These are phyloP conservation scores for Rugonectria rugulosa DNA, from an alignment of 2,329 filamentous ascomycete genomes.

Conservation along the genomic window DNA sequence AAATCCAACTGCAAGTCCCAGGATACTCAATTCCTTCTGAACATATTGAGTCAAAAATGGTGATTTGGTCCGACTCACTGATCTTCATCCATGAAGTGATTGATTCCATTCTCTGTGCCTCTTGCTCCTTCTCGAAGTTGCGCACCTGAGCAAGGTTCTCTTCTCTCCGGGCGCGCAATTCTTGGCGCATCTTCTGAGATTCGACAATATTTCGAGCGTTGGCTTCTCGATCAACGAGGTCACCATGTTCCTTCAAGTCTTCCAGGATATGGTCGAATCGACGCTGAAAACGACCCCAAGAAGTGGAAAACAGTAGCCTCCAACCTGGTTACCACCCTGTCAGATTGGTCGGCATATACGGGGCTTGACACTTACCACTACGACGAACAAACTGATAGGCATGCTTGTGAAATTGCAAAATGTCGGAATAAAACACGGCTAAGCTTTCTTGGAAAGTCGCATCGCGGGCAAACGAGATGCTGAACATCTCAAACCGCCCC, in stretches of 20 bases:
- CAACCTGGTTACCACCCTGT: slow-evolving; percentile 42
- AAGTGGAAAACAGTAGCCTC: slow-evolving; percentile 45
- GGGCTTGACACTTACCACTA: slow-evolving; percentile 32
- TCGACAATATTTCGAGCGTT: slow-evolving; percentile 42
- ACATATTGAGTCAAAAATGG: not conserved
- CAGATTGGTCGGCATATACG: slow-evolving; percentile 1
- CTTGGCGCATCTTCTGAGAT: slow-evolving; percentile 23
- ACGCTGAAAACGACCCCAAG: slow-evolving; percentile 49
- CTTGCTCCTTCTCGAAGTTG: slow-evolving; percentile 15
- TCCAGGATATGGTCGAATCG: slow-evolving; percentile 45
- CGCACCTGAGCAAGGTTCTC: slow-evolving; percentile 13
- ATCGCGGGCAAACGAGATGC: slow-evolving; percentile 39
- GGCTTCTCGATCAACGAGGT: slow-evolving; percentile 43
- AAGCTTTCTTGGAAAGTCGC: slow-evolving; percentile 50
- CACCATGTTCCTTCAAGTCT: slow-evolving; percentile 41
- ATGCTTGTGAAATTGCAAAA: slow-evolving; percentile 55
- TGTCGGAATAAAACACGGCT: slow-evolving; percentile 55
- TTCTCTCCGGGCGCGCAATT: slow-evolving; percentile 22
- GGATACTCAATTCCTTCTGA: not conserved
- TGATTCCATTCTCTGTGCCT: slow-evolving; percentile 3
- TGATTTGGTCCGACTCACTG: not conserved
- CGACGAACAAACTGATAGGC: slow-evolving; percentile 55
- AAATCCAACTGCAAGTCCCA: not conserved
- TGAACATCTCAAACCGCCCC: slow-evolving; percentile 47
- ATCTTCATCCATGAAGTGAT: not conserved